phyloP scores from a whole-genome alignment of 495 filamentous ascomycete genomes.

The Penicillium coprophilum region DNA sequence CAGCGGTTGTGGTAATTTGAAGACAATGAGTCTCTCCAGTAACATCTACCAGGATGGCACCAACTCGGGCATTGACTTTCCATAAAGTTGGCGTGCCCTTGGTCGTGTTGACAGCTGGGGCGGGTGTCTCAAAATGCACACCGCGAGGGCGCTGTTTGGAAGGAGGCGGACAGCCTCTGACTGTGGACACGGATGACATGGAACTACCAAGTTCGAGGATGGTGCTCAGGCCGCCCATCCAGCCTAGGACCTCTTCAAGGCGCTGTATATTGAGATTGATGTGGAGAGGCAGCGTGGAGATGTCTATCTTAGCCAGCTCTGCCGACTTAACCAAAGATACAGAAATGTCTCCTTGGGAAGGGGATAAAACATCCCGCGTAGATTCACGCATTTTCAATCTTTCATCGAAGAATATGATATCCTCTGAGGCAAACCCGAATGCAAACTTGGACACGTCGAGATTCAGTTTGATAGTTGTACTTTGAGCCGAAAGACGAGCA shows the following conservation, averaged over 20 bases:
- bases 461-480: conserved; percentile 27
- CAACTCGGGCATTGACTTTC: conserved; percentile 75
- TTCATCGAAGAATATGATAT: conserved; percentile 72
- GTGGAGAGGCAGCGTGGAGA: conserved; percentile 80
- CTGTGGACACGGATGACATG: conserved; percentile 68
- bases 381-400: conserved; percentile 69
- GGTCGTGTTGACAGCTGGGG: conserved; percentile 18
- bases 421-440: conserved; percentile 70
- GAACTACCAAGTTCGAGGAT: conserved; percentile 86
- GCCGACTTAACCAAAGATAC: conserved; percentile 56
- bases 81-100: conserved; percentile 39
- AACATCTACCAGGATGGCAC: conserved; percentile 70
- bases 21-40: conserved; percentile 74
- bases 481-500: conserved; percentile 23
- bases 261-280: conserved; percentile 74
- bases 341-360: conserved; percentile 63
- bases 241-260: conserved; percentile 81
- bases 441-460: conserved; percentile 61
- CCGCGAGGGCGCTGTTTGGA: conserved; percentile 48
- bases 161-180: conserved; percentile 37
- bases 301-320: conserved; percentile 56
- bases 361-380: conserved; percentile 57
- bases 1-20: conserved; percentile 69
- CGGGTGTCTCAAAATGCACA: conserved; percentile 67
- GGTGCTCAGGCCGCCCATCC: conserved; percentile 90